phyloP scores from a whole-genome alignment of 352 stramenopile genomes.

The Phytophthora multivora region DNA sequence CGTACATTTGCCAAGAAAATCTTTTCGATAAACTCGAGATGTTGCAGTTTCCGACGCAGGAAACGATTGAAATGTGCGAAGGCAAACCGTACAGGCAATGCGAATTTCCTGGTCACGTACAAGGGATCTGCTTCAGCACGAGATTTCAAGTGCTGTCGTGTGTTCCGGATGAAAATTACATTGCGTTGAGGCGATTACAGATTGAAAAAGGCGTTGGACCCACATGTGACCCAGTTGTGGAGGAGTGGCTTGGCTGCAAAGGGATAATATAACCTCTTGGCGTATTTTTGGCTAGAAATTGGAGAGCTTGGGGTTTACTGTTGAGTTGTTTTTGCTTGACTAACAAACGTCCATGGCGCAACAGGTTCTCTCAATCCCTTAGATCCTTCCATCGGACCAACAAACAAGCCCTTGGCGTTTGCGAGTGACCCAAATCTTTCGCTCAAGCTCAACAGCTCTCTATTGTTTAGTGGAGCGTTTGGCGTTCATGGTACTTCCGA shows the following conservation, averaged over 20 bases:
- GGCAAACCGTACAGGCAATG: conserved; percentile 20
- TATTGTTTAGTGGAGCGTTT: conserved; percentile 7
- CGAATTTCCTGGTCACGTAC: conserved; percentile 4
- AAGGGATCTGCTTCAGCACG: conserved; percentile 20
- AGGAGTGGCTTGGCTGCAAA: conserved; percentile 41
- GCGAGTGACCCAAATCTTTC: not conserved
- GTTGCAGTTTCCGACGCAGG: not conserved
- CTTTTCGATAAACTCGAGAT: conserved; percentile 3
- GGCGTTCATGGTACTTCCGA: conserved; percentile 17
- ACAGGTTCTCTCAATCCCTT: not conserved
- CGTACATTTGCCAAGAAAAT: conserved; percentile 8
- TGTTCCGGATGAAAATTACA: conserved; percentile 19
- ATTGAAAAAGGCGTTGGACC: conserved; percentile 27
- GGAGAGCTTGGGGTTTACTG: no score
- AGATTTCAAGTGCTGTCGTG: conserved; percentile 34
- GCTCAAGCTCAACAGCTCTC: not conserved
- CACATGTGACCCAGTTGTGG: conserved; percentile 27
- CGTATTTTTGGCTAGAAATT: no score
- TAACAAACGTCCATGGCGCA: not conserved
- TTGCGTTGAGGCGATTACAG: conserved; percentile 25
- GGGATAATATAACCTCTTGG: not conserved
- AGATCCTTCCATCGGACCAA: not conserved
- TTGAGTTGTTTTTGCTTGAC: no score
- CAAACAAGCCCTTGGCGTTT: not conserved
- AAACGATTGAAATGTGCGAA: conserved; percentile 16